Percentiles rank a stretch among this genome's conserved stretches.
These are phyloP conservation scores for Citrullus amarus DNA, from an alignment of 306 rosid species.

Conservation along the genomic window DNA sequence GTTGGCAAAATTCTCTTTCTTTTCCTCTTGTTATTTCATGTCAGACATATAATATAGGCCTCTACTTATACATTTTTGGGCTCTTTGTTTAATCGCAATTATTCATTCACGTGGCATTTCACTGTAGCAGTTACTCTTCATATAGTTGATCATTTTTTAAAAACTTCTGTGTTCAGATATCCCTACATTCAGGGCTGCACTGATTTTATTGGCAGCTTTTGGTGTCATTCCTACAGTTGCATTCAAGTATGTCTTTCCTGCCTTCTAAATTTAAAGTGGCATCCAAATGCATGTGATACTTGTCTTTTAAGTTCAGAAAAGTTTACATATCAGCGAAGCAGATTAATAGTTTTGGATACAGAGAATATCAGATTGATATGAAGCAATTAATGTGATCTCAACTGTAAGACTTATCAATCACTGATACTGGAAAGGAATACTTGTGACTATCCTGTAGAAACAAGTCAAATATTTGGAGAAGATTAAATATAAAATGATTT, in stretches of 20 bases:
- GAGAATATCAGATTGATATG: neutral
- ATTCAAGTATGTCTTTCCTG: slow-evolving; percentile 51
- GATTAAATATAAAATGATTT: neutral
- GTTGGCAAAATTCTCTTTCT: neutral
- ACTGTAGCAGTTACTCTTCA: neutral
- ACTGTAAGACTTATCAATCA: neutral
- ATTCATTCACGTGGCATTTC: neutral
- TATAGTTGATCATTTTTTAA: neutral
- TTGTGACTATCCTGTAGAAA: neutral
- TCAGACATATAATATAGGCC: neutral
- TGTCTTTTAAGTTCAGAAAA: neutral
- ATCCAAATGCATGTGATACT: neutral
- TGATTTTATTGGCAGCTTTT: slow-evolving; percentile 55
- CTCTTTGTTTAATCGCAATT: neutral
- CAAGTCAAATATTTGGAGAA: neutral
- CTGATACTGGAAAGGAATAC: neutral
- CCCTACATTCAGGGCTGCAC: slow-evolving; percentile 32
- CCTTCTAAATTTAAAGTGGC: neutral
- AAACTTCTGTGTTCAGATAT: slow-evolving; percentile 35
- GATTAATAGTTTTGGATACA: neutral
- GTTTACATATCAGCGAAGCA: neutral
- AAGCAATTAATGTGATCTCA: neutral
- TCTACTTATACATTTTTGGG: neutral
- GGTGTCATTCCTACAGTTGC: slow-evolving; percentile 71
- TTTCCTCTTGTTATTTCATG: neutral